Evolutionary conservation across 2,329 filamentous ascomycete species (phyloP), one percentile per base, ranked within the genome.

Genomic region (Penicillium sp.): DNA sequence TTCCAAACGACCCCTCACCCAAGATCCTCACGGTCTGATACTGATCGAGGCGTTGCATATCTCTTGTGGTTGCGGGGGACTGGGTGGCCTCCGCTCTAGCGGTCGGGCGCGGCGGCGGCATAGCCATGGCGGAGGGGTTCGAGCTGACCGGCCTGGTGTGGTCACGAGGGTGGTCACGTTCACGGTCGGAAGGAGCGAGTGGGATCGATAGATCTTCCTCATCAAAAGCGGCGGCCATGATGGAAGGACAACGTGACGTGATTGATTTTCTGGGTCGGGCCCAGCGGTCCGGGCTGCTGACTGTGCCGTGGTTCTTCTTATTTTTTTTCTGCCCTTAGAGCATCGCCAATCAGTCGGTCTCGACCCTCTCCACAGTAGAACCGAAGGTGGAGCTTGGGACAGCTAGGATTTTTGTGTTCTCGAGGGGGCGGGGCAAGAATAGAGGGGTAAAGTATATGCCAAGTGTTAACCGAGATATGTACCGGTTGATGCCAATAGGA

Each of bases 1-100:
- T 99, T 68, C 95, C 95, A 74, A 99, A 99, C 3, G 93, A 97
- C 47, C 95, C 95, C 78, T 99, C 95, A 55, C 95, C 95, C 14
- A 99, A 84, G 16, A 93, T 97, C 74, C 88, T 89, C 66, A 96
- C 83, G 56, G 97, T 88, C 68, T 90, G 90, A 80, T 99, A 99
- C 76, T 93, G 90, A 64, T 92, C 92, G 70, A 98, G 87, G 65
- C 93, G 87, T 79, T 93, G 90, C 79, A 90, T 91, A 62, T 87
- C 85, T 78, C 79, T 75, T 65, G 71, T 79, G 65, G 76, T 81
- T 60, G 71, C 74, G 39, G 76, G 77, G 57, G 76, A 80, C 72
- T 79, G 76, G 62, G 62, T 69, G 46, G 64, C 57, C 35, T 71
- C 73, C 53, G 46, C 52, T 60, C 66, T 67, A 52, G 67, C 70